Evolutionary conservation across 805 yeast genomes (phyloP).

Genomic region (Cyberlindnera lachancei): DNA sequence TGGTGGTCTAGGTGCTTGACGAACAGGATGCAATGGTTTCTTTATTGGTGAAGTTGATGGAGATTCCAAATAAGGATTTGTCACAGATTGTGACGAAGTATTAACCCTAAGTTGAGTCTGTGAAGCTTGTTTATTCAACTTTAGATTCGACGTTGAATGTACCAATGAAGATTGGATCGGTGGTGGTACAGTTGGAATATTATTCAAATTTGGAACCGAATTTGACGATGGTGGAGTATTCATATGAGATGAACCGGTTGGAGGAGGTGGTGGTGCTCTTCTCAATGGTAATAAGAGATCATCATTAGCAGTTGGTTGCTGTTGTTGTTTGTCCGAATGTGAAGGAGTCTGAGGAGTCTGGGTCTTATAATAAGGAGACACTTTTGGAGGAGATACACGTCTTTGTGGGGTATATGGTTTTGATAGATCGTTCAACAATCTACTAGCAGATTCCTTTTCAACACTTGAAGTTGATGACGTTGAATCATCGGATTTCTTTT

Average conservation of each 20-base stretch:
- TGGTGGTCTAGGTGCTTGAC: constrained; percentile 25
- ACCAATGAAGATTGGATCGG: constrained; percentile 1
- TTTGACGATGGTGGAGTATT: not conserved
- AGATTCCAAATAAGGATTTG: constrained; percentile 17
- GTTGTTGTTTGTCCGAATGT: not conserved
- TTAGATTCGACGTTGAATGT: constrained; percentile 6
- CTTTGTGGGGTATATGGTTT: constrained; percentile 34
- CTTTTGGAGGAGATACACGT: constrained; percentile 34
- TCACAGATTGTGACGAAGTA: constrained; percentile 13
- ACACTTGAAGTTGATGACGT: constrained; percentile 10
- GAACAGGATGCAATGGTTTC: constrained; percentile 19
- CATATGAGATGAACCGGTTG: too few species aligned
- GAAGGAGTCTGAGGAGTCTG: constrained; percentile 3
- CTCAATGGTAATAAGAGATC: constrained; percentile 40
- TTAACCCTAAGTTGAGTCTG: constrained; percentile 22
- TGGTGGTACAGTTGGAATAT: not conserved
- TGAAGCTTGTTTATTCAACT: constrained; percentile 4
- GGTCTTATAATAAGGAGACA: constrained; percentile 19
- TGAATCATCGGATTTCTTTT: constrained; percentile 20
- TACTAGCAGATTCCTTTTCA: constrained; percentile 16
- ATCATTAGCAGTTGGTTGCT: not conserved
- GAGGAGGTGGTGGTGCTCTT: constrained; percentile 53
- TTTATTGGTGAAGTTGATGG: constrained; percentile 4
- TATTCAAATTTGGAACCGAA: not conserved
- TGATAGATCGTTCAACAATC: constrained; percentile 37